Percentiles rank a stretch among this genome's conserved stretches.
These are phyloP conservation scores for Fusarium marasasianum DNA, from an alignment of 2,329 filamentous ascomycete genomes.

Conservation along the genomic window DNA sequence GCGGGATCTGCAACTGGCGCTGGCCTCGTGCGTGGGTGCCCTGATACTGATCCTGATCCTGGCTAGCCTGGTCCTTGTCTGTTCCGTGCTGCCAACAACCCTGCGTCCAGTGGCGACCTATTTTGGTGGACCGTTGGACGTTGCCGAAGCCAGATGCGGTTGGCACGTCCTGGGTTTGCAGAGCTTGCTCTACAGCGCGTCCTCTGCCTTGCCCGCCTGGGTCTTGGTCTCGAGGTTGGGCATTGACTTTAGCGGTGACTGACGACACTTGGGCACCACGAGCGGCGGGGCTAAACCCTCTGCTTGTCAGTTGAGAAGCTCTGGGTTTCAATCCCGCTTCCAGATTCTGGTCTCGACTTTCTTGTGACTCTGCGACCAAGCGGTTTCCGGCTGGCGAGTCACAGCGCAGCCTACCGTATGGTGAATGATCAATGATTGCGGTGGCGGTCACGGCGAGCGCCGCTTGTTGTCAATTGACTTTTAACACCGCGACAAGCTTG, in stretches of 20 bases:
- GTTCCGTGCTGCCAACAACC: constrained; percentile 31
- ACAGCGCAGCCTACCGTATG: constrained; percentile 27
- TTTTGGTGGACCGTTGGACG: constrained; percentile 42
- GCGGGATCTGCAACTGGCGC: constrained; percentile 41
- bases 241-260: constrained; percentile 37
- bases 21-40: constrained; percentile 40
- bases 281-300: constrained; percentile 16
- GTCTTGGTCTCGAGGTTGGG: constrained; percentile 25
- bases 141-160: constrained; percentile 36
- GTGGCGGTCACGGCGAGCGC: constrained; percentile 12
- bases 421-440: constrained; percentile 31
- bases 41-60: constrained; percentile 36
- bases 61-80: constrained; percentile 26
- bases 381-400: constrained; percentile 38
- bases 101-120: constrained; percentile 33
- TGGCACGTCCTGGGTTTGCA: constrained; percentile 29
- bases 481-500: neutral
- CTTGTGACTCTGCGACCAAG: constrained; percentile 27
- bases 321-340: neutral
- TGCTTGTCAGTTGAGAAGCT: neutral
- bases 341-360: constrained; percentile 3
- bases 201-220: constrained; percentile 25
- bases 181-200: constrained; percentile 18
- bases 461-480: constrained; percentile 22
- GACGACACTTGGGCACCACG: constrained; percentile 34